Base-by-base conservation (phyloP, 306 rosid genomes). In the Corylus heterophylla region DNA sequence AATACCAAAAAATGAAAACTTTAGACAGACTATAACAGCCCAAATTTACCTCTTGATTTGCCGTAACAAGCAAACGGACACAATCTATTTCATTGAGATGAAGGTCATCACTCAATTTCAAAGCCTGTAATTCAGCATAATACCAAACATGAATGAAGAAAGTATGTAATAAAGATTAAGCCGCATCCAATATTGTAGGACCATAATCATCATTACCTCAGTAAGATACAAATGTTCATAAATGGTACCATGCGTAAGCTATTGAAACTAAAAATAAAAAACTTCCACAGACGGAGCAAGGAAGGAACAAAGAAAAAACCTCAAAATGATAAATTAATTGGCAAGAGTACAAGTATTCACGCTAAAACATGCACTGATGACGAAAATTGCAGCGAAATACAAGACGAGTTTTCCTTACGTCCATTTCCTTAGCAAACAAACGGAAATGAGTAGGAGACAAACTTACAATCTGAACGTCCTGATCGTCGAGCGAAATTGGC, bases 91-190 rank as follows among this genome's bases (percentile, higher is more conserved):
- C 98, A 82, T 92, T 95, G 62, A 95, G 92, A 87, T 91, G 92
- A 78, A 92, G 92, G 79, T 95, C 97, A 71, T 95, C 96, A 35
- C 98, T 95, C 91, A 95, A 83, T 84, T 91, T 95, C 79, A 95
- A 91, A 44, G 93, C 90, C 98, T 95, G 58, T 14, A 42, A 78
- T 78, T 82, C 89, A 86, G 37, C 71, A 74, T 71, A 66, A 71
- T 44, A 80, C 82, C 82, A 79, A 71, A 59, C 74, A 31, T 54
- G 22, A 49, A 51, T 8, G 51, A 10, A 29, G 64, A 59, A 52
- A 49, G 8, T 54, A 76, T 12, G 51, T 42, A 6, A 83, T 42
- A 49, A 45, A 12, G 31, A 76, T 44, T 69, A 67, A 68, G 79
- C 79, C 18, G 52, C 63, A 47, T 61, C 31, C 64, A 58, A 22